Conservation (phyloP, 1,284 basidiomycete genomes). For the Cryptococcus sp. region DNA sequence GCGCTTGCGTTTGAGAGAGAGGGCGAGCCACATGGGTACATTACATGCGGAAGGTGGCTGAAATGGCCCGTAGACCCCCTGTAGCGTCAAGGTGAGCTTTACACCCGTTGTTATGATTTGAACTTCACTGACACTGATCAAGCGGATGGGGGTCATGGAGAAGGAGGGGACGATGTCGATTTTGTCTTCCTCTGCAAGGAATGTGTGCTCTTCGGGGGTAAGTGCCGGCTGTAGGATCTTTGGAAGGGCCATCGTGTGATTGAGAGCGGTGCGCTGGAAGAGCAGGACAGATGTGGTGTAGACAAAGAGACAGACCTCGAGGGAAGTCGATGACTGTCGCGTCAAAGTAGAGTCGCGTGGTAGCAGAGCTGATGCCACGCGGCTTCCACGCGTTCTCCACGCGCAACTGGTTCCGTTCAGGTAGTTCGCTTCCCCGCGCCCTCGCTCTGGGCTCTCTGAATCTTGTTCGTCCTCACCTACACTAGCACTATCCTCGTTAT, state of each 20-base stretch:
- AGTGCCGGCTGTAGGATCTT: constrained; percentile 46
- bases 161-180: constrained; percentile 80
- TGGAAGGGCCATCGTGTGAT: constrained; percentile 49
- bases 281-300: not conserved
- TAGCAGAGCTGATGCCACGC: too few relatives aligned
- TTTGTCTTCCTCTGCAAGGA: constrained; percentile 75
- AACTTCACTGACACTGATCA: constrained; percentile 65
- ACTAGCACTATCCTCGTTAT: too few relatives aligned
- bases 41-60: constrained; percentile 75
- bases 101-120: not conserved
- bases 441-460: too few relatives aligned
- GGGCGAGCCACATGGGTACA: constrained; percentile 92
- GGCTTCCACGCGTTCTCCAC: too few relatives aligned
- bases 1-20: constrained; percentile 87
- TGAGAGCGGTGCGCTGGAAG: not conserved
- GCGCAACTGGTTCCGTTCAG: too few relatives aligned
- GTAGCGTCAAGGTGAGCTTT: constrained; percentile 5
- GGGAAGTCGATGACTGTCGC: too few relatives aligned
- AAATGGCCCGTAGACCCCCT: constrained; percentile 92
- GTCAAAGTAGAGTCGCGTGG: too few relatives aligned
- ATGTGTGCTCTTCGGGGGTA: constrained; percentile 68
- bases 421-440: too few relatives aligned
- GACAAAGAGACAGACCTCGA: not conserved
- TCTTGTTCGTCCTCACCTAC: too few relatives aligned
- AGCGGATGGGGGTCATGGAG: constrained; percentile 79